Base-by-base conservation (phyloP, 495 filamentous ascomycete species). In the Trichoderma reesei region DNA sequence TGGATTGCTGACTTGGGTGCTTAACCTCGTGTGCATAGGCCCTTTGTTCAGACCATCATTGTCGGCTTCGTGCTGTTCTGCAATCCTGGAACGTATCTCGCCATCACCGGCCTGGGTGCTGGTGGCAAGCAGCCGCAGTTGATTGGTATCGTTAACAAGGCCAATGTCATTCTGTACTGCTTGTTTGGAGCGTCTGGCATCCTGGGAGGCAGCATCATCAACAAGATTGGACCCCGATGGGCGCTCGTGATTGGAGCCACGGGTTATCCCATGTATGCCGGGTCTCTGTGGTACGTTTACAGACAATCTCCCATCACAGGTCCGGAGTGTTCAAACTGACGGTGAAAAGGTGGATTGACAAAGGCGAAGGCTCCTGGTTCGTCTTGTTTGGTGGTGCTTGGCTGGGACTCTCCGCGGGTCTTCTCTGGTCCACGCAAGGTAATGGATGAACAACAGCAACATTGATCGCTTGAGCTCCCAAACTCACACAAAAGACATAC, bases 61-160 rank as follows among this genome's bases (percentile, higher is more conserved):
- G 26, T 56, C 10, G 51, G 51, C 3, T 56, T 56, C 31, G 51
- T 56, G 13, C 51, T 56, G 3, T 56, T 56, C 51, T 56, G 51
- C 20, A 56, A 56, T 5, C 51, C 51, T 3, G 51, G 51, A 6
- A 56, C 51, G 11, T 56, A 56, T 14, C 51, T 56, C 20, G 51
- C 51, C 51, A 56, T 56, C 51, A 56, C 51, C 20, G 51, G 51
- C 26, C 51, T 56, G 5, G 51, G 51, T 2, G 51, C 51, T 5
- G 51, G 51, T 33, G 51, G 51, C 51, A 56, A 56, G 51, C 51
- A 56, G 31, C 51, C 51, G 20, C 51, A 56, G 51, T 26, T 56
- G 51, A 56, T 56, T 31, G 51, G 51, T 26, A 56, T 56, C 51
- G 51, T 56, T 10, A 56, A 56, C 51, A 11, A 56, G 26, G 51